Percentiles rank a stretch among this genome's conserved stretches.
Conservation (phyloP, 2,329 filamentous ascomycete species). For the Sodiomyces alkalinus region DNA sequence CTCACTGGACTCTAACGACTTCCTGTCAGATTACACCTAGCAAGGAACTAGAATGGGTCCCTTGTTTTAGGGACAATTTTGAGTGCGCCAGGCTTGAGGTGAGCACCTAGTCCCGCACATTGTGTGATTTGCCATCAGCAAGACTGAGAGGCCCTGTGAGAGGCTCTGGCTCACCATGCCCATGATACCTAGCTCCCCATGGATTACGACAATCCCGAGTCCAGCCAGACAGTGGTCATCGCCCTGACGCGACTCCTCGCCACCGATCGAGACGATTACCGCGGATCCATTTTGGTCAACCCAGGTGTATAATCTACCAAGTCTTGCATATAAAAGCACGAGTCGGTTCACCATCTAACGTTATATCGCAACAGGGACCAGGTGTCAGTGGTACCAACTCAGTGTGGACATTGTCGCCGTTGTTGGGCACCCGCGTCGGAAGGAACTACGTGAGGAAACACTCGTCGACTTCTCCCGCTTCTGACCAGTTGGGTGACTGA, state of each 20-base stretch:
- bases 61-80: not conserved
- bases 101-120: too few species aligned
- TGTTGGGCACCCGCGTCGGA: constrained; percentile 26
- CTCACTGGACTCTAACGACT: not conserved
- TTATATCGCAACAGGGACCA: not conserved
- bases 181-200: too few species aligned
- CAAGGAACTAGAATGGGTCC: not conserved
- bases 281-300: not conserved
- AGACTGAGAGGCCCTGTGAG: too few species aligned
- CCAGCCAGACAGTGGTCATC: not conserved
- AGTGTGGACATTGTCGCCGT: not conserved
- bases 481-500: too few species aligned
- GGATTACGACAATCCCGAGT: not conserved
- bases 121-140: too few species aligned
- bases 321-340: not conserved
- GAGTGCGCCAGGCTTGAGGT: constrained; percentile 1
- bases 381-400: not conserved
- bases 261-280: not conserved
- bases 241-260: not conserved
- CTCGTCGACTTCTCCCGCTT: not conserved
- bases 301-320: not conserved
- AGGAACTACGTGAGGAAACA: constrained; percentile 22
- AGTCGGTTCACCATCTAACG: not conserved
- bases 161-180: too few species aligned
- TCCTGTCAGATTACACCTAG: not conserved